These are phyloP conservation scores for Yamadazyma philogaea DNA, from an alignment of 805 yeast genomes.

Conservation along the genomic window DNA sequence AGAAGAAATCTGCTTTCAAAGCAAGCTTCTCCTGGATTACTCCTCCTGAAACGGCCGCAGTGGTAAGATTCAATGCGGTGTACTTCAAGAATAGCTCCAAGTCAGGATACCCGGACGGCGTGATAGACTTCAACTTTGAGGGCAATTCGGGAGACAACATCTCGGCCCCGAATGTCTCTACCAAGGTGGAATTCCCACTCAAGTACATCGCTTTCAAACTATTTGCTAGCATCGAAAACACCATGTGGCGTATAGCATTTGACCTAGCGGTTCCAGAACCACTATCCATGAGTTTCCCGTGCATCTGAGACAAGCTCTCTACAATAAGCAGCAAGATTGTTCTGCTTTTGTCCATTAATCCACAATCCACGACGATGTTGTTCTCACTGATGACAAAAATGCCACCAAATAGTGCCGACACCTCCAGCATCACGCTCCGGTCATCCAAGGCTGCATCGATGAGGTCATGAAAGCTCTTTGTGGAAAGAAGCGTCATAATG, in stretches of 20 bases:
- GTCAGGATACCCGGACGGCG: slow-evolving; percentile 16
- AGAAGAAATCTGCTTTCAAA: slow-evolving; percentile 22
- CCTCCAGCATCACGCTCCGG: background rate
- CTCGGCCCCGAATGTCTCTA: background rate
- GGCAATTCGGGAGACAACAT: slow-evolving; percentile 23
- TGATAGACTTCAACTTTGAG: slow-evolving; percentile 15
- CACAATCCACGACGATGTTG: slow-evolving; percentile 9
- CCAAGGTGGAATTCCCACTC: slow-evolving; percentile 5
- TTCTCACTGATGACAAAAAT: slow-evolving; percentile 5
- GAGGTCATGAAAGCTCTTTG: background rate
- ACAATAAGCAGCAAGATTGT: background rate
- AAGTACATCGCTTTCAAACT: slow-evolving; percentile 10
- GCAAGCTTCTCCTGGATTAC: slow-evolving; percentile 12
- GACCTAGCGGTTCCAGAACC: background rate
- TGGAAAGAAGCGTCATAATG: slow-evolving; percentile 1
- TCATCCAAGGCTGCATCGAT: background rate
- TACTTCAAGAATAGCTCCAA: slow-evolving; percentile 25
- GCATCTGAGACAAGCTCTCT: background rate
- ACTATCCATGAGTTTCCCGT: background rate
- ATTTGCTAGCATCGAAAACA: slow-evolving; percentile 4
- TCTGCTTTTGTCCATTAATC: slow-evolving; percentile 8
- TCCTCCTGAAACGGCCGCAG: slow-evolving; percentile 16
- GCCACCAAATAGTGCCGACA: background rate
- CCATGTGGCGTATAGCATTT: background rate
- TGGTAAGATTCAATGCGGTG: slow-evolving; percentile 26